Conservation (phyloP, 1,284 basidiomycete genomes). For the Phenoliferia sp. region DNA sequence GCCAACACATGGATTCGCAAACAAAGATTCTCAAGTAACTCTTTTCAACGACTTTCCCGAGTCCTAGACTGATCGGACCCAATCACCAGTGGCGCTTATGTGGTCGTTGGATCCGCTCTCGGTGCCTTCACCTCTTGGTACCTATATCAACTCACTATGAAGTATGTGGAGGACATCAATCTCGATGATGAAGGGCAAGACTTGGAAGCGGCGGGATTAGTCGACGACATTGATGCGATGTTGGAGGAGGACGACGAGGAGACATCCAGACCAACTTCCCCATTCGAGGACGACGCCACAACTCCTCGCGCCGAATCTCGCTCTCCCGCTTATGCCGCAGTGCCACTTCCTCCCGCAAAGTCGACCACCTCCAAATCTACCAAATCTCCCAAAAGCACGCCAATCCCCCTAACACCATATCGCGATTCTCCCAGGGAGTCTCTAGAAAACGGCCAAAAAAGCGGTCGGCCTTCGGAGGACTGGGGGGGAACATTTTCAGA, state of each 20-base stretch:
- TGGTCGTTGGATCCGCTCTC: slow-evolving; percentile 56
- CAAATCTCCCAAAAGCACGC: neutral
- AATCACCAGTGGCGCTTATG: slow-evolving; percentile 44
- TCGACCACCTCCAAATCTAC: neutral
- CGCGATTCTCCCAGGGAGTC: neutral
- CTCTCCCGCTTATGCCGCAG: neutral
- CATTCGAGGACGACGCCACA: neutral
- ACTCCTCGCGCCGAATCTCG: neutral
- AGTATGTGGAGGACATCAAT: slow-evolving; percentile 54
- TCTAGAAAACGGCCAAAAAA: neutral
- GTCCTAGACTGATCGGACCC: no score
- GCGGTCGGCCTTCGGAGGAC: slow-evolving; percentile 2
- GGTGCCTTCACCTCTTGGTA: slow-evolving; percentile 62
- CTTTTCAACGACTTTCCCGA: slow-evolving; percentile 46
- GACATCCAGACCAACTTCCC: neutral
- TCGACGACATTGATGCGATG: slow-evolving; percentile 17
- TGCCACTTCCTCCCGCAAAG: neutral
- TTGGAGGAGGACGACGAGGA: slow-evolving; percentile 43
- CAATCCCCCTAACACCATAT: neutral
- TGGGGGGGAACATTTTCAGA: slow-evolving; percentile 16
- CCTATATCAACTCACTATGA: slow-evolving; percentile 39
- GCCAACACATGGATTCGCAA: slow-evolving; percentile 66
- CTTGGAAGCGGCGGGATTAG: slow-evolving; percentile 8
- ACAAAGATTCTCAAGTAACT: slow-evolving; percentile 58
- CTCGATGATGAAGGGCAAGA: slow-evolving; percentile 36